A percentile compares a stretch with the other conserved stretches of the same genome.
Evolutionary conservation across 1,139 yeast genomes (phyloP).

Genomic region (Hanseniaspora sp.): DNA sequence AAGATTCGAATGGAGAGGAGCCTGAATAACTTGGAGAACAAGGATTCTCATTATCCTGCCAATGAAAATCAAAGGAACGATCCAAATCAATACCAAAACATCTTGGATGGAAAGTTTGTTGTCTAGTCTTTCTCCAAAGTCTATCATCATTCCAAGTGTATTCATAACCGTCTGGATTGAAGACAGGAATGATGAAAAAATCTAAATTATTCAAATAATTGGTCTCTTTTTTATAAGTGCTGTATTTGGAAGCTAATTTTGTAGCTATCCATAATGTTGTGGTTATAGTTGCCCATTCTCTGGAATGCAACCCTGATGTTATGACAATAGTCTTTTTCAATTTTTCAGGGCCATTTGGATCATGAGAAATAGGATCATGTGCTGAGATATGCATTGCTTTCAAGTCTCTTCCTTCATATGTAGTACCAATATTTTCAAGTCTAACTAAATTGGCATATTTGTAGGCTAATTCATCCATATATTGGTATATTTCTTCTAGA

Average conservation of each 20-base stretch:
- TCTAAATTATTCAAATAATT: constrained; percentile 43
- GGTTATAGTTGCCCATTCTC: constrained; percentile 81
- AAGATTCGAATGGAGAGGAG: constrained; percentile 61
- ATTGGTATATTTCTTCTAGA: constrained; percentile 54
- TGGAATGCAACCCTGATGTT: constrained; percentile 77
- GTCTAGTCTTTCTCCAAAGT: constrained; percentile 83
- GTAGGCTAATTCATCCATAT: constrained; percentile 50
- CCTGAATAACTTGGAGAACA: constrained; percentile 82
- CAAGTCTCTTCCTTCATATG: constrained; percentile 61
- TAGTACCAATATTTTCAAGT: constrained; percentile 59
- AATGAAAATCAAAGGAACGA: constrained; percentile 69
- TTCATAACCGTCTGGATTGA: constrained; percentile 84
- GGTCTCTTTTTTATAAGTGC: constrained; percentile 32
- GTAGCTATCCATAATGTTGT: constrained; percentile 55
- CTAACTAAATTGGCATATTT: constrained; percentile 50
- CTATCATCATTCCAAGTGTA: constrained; percentile 73
- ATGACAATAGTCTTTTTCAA: constrained; percentile 56
- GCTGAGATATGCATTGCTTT: constrained; percentile 50
- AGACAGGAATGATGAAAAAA: constrained; percentile 66
- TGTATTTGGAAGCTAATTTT: constrained; percentile 44
- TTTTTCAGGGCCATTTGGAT: constrained; percentile 29
- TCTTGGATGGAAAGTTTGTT: constrained; percentile 51
- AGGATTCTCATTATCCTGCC: constrained; percentile 52
- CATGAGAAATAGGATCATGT: constrained; percentile 31
- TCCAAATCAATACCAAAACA: constrained; percentile 82